Conservation (phyloP, 257 asterid species). For the Nicotiana benthamiana region DNA sequence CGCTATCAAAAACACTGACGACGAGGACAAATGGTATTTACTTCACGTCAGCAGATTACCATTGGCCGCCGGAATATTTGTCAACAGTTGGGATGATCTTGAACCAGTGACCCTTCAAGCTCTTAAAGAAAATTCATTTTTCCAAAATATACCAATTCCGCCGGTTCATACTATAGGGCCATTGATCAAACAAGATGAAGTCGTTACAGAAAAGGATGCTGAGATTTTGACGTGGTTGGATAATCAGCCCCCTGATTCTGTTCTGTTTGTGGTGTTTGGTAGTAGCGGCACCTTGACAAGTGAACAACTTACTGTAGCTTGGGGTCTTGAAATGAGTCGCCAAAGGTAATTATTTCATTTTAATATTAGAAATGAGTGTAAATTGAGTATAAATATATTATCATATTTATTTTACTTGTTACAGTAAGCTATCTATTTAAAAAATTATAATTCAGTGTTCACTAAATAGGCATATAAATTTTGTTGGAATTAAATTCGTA, state of each 20-base stretch:
- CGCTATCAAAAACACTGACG: too few relatives aligned
- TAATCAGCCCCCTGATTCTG: slow-evolving; percentile 34
- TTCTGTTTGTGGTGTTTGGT: slow-evolving; percentile 30
- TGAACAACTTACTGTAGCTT: slow-evolving; percentile 33
- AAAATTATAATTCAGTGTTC: too few relatives aligned
- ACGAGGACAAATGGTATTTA: slow-evolving; percentile 33
- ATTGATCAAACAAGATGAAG: slow-evolving; percentile 18
- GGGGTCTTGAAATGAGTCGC: slow-evolving; percentile 34
- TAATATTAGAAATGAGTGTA: too few relatives aligned
- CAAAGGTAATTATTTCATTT: slow-evolving; percentile 19
- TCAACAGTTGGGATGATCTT: slow-evolving; percentile 35
- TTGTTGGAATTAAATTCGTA: too few relatives aligned
- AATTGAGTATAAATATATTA: too few relatives aligned
- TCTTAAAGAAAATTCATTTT: slow-evolving; percentile 22
- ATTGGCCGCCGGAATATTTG: slow-evolving; percentile 23
- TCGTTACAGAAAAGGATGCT: neutral
- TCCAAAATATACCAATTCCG: slow-evolving; percentile 15
- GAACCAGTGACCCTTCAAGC: slow-evolving; percentile 28
- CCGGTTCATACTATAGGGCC: slow-evolving; percentile 37
- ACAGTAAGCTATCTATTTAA: too few relatives aligned
- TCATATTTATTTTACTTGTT: too few relatives aligned
- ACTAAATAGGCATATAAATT: too few relatives aligned
- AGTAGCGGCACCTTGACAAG: slow-evolving; percentile 40
- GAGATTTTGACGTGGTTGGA: slow-evolving; percentile 32
- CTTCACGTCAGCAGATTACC: slow-evolving; percentile 17